Evolutionary conservation across 495 filamentous ascomycete species (phyloP), one percentile per base, ranked within the genome.

Genomic region (Penicillium diatomitis): DNA sequence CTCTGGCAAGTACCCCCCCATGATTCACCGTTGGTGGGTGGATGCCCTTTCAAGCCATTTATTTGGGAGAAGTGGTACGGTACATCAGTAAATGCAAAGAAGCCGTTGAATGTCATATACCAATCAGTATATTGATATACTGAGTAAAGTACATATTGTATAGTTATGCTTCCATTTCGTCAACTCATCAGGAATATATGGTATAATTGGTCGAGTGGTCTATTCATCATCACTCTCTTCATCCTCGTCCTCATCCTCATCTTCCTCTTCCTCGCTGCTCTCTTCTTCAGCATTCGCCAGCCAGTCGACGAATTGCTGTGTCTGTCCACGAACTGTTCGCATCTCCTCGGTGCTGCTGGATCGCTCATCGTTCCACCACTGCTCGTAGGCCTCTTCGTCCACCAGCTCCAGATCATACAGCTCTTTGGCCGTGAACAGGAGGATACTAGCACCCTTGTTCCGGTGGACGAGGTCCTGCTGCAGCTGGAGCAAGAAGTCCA

Each of bases 311-410:
- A 98, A 83, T 42, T 83, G 81, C 61, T 81, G 69, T 43, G 85
- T 84, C 65, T 86, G 83, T 32, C 70, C 79, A 56, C 85, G 83
- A 28, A 96, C 80, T 49, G 64, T 78, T 37, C 67, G 59, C 81
- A 96, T 82, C 46, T 78, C 75, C 32, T 85, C 84, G 6, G 67
- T 79, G 47, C 72, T 76, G 31, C 69, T 77, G 6, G 81, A 80
- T 55, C 79, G 76, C 51, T 73, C 72, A 64, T 92, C 81, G 12
- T 71, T 76, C 91, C 90, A 97, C 92, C 92, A 98, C 49, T 79
- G 77, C 60, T 90, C 70, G 39, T 92, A 84, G 0, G 84, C 90
- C 36, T 95, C 91, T 62, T 95, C 87, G 62, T 96, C 90, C 1
- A 96, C 63, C 5, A 96, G 74, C 52, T 97, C 92, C 46, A 85